Conservation (phyloP, 2,329 filamentous ascomycete species). For the Cadophora malorum region DNA sequence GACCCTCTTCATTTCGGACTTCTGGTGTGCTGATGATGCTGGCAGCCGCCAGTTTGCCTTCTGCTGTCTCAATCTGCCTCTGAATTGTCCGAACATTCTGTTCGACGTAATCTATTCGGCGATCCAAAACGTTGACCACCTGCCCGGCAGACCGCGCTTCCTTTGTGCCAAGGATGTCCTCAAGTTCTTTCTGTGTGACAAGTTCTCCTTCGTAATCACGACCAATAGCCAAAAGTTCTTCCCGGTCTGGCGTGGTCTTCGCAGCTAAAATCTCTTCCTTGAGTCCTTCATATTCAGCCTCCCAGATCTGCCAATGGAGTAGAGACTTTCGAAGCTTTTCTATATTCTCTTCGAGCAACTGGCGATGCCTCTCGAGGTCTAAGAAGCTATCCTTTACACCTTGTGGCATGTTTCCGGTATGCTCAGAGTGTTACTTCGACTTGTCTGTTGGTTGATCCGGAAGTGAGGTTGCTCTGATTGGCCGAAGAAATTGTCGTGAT, state of each 20-base stretch:
- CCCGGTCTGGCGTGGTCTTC: constrained; percentile 52
- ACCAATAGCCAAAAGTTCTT: constrained; percentile 60
- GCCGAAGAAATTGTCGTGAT: background rate
- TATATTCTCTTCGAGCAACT: constrained; percentile 77
- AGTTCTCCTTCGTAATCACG: constrained; percentile 61
- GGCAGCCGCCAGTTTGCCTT: constrained; percentile 72
- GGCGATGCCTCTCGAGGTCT: constrained; percentile 76
- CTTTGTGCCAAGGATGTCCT: constrained; percentile 51
- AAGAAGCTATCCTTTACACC: constrained; percentile 53
- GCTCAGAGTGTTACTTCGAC: background rate
- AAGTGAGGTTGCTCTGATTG: background rate
- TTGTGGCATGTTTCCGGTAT: constrained; percentile 37
- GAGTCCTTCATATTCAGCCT: constrained; percentile 88
- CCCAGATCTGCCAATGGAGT: constrained; percentile 88
- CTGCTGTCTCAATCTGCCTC: constrained; percentile 68
- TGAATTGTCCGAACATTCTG: constrained; percentile 78
- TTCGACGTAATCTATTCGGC: constrained; percentile 87
- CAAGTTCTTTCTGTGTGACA: constrained; percentile 63
- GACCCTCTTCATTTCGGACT: constrained; percentile 68
- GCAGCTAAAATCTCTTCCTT: constrained; percentile 75
- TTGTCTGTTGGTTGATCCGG: background rate
- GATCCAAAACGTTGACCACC: constrained; percentile 70
- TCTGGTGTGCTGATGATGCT: constrained; percentile 66
- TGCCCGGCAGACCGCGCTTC: constrained; percentile 63
- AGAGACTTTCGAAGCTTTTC: constrained; percentile 76